Evolutionary conservation across 495 filamentous ascomycete genomes (phyloP).

Genomic region (Glonium stellatum): DNA sequence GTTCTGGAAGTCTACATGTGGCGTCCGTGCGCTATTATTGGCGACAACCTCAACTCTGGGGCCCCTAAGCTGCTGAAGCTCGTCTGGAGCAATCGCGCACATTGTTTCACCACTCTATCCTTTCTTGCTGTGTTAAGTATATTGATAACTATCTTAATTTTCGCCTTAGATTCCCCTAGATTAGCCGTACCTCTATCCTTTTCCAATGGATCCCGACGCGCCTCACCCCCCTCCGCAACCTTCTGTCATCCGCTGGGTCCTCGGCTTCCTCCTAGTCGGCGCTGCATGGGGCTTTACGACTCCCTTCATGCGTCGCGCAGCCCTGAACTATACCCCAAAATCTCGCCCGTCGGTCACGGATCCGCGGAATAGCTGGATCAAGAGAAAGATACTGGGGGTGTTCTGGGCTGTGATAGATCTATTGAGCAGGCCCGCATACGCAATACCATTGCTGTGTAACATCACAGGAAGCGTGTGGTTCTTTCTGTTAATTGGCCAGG

Average conservation of each 20-base stretch:
- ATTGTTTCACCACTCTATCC: too few species aligned
- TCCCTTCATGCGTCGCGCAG: conserved; percentile 66
- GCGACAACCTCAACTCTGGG: too few species aligned
- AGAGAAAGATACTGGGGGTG: conserved; percentile 47
- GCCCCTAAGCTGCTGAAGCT: too few species aligned
- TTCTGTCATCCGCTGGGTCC: conserved; percentile 66
- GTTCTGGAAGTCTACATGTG: too few species aligned
- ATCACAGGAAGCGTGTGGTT: conserved; percentile 96
- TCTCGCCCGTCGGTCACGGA: conserved; percentile 46
- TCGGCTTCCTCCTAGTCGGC: conserved; percentile 86
- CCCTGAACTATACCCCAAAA: conserved; percentile 49
- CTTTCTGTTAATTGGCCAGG: conserved; percentile 86
- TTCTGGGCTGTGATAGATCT: conserved; percentile 73
- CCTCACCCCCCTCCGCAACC: conserved; percentile 34
- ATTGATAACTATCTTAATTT: too few species aligned
- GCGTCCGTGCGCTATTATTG: too few species aligned
- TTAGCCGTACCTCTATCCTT: not conserved
- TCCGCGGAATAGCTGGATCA: conserved; percentile 45
- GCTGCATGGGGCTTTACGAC: conserved; percentile 77
- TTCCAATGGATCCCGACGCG: conserved; percentile 25
- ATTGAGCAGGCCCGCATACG: conserved; percentile 72
- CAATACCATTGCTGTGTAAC: conserved; percentile 78
- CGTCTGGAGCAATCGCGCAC: too few species aligned
- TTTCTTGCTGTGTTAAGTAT: too few species aligned
- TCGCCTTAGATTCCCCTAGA: too few species aligned